Percentiles rank a stretch among this genome's conserved stretches.
These are phyloP conservation scores for Vigna angularis DNA, from an alignment of 306 rosid species.

Conservation along the genomic window DNA sequence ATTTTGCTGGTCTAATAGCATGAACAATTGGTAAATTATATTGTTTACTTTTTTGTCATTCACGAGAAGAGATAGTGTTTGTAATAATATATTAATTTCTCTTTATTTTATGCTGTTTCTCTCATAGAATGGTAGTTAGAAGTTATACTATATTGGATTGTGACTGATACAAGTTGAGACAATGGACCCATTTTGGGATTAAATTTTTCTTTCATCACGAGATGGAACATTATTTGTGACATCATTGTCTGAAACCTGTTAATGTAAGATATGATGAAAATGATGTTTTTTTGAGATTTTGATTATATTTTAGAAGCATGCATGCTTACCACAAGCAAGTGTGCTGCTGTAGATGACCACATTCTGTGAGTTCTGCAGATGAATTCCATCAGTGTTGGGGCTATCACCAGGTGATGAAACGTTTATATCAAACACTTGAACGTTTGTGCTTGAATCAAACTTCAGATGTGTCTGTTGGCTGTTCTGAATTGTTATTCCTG, in stretches of 20 bases:
- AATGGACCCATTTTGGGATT: neutral
- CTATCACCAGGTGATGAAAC: slow-evolving; percentile 74
- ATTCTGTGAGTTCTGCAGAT: slow-evolving; percentile 66
- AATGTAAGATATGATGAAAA: neutral
- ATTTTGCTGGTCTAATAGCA: too few species aligned
- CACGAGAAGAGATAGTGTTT: too few species aligned
- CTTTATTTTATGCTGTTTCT: too few species aligned
- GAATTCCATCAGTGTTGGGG: slow-evolving; percentile 89
- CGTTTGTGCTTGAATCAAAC: slow-evolving; percentile 64
- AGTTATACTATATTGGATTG: neutral
- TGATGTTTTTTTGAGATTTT: neutral
- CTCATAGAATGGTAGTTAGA: neutral
- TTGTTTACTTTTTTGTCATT: too few species aligned
- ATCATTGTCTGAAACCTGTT: neutral
- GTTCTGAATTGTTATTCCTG: slow-evolving; percentile 74
- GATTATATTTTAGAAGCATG: neutral
- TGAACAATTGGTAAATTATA: too few species aligned
- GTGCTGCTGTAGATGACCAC: slow-evolving; percentile 59
- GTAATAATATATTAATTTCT: too few species aligned
- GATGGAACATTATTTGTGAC: neutral
- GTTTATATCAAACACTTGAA: slow-evolving; percentile 57
- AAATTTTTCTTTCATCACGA: neutral
- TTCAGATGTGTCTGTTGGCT: slow-evolving; percentile 78
- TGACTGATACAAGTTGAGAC: neutral
- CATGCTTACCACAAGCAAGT: slow-evolving; percentile 69